Evolutionary conservation across 2,329 filamentous ascomycete genomes (phyloP), one percentile per base, ranked within the genome.

Genomic region (Magnaporthiopsis rhizophila): DNA sequence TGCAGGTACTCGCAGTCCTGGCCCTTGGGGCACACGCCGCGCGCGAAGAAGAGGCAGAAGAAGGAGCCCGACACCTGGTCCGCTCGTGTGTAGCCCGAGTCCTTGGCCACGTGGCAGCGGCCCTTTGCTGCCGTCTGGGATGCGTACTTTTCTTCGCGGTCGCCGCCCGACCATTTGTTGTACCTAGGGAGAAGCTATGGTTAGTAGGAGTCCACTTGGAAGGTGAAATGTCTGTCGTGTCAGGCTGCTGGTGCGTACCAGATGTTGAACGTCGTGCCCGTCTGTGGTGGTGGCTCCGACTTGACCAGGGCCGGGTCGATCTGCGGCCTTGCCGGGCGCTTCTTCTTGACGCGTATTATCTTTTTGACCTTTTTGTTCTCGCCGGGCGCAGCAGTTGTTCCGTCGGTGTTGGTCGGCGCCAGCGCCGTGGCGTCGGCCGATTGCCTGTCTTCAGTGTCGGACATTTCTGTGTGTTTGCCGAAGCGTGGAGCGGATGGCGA

Each of bases 111-210:
- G 73, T 93, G 95, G 81, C 95, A 98, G 64, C 96, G 90, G 2
- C 89, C 89, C 68, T 89, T 88, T 3, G 95, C 94, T 18, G 88
- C 85, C 28, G 88, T 90, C 73, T 97, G 89, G 50, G 89, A 91
- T 4, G 92, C 84, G 72, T 94, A 92, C 70, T 93, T 92, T 79
- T 96, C 92, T 73, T 98, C 94, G 66, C 92, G 86, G 77, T 99
- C 95, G 72, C 95, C 95, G 69, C 95, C 95, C 0, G 89, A 90
- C 93, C 94, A 98, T 78, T 97, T 98, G 80, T 97, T 97, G 79
- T 97, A 97, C 94, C 93, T 97, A 72, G 96, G 96, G 76, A 97
- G 98, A 83, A 93, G 11, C 15, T 2, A 0, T 3, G 4, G 59
- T 65, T 62, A 66, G 64, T 12, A 64, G 28, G 7, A 15, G 26